Percentiles rank a stretch among this genome's conserved stretches.
Conservation (phyloP, 2,329 filamentous ascomycete species). For the Colletotrichum tanaceti region DNA sequence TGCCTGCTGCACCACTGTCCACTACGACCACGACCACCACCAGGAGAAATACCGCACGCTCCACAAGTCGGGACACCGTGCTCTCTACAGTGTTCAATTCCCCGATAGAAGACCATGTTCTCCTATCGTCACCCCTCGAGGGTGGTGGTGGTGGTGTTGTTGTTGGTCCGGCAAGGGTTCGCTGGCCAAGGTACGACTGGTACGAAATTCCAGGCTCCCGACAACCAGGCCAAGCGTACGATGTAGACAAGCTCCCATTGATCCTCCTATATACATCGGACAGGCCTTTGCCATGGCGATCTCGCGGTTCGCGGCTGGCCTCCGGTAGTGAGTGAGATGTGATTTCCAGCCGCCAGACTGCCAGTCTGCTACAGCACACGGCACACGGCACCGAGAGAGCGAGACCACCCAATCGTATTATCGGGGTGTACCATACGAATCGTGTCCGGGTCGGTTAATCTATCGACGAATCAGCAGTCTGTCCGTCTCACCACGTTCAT, state of each 20-base stretch:
- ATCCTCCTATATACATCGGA: conserved; percentile 5
- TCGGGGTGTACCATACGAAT: background rate
- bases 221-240: background rate
- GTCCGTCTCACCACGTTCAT: conserved; percentile 10
- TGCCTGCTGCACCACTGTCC: too few species aligned
- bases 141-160: too few species aligned
- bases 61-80: conserved; percentile 31
- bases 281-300: conserved; percentile 8
- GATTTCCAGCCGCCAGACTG: conserved; percentile 8
- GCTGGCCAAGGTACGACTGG: conserved; percentile 25
- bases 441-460: background rate
- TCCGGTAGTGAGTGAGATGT: background rate
- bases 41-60: conserved; percentile 37
- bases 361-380: too few species aligned
- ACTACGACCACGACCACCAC: background rate
- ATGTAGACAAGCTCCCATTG: background rate
- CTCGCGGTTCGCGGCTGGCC: conserved; percentile 11
- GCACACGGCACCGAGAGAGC: too few species aligned
- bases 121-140: conserved; percentile 20
- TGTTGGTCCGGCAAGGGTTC: conserved; percentile 7
- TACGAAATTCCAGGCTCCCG: background rate
- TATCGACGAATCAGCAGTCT: background rate
- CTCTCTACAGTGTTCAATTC: conserved; percentile 21
- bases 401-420: background rate
- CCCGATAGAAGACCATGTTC: background rate